Evolutionary conservation across 2,329 filamentous ascomycete genomes (phyloP), one percentile per base, ranked within the genome.

Genomic region (Didymosphaeria variabile): DNA sequence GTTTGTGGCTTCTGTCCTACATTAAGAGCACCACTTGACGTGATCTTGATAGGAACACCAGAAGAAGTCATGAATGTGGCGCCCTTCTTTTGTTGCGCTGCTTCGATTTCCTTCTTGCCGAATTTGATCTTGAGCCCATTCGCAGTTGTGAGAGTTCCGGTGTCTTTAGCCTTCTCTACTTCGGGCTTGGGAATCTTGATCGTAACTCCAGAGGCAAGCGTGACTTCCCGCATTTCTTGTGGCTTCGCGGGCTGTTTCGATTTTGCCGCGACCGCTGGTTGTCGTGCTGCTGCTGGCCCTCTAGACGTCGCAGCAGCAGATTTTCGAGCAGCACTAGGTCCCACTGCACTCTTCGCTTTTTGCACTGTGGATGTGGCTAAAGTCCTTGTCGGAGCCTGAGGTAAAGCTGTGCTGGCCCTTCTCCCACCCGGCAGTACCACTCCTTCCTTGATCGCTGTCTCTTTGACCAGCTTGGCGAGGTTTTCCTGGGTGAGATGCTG

Each of bases 401-500:
- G 69, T 5, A 75, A 23, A 38, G 74, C 70, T 17, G 73, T 75
- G 31, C 63, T 73, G 8, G 71, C 69, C 59, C 72, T 66, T 56
- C 71, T 67, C 1, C 72, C 72, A 9, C 70, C 68, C 5, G 76
- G 74, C 50, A 77, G 57, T 2, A 75, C 74, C 21, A 70, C 74
- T 4, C 76, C 76, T 55, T 72, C 75, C 57, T 73, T 69, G 40
- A 77, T 77, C 1, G 76, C 76, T 4, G 74, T 78, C 64, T 78
- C 76, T 55, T 77, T 78, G 7, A 78, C 76, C 5, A 78, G 52
- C 51, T 73, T 76, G 0, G 76, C 76, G 12, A 78, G 63, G 34
- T 78, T 77, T 57, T 77, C 76, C 58, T 78, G 76, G 5, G 76
- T 78, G 1, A 78, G 54, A 26, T 72, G 67, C 44, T 77, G 75